Evolutionary conservation across 345 rosid genomes (phyloP), one percentile per base, ranked within the genome.

Genomic region (Garcia nutans): DNA sequence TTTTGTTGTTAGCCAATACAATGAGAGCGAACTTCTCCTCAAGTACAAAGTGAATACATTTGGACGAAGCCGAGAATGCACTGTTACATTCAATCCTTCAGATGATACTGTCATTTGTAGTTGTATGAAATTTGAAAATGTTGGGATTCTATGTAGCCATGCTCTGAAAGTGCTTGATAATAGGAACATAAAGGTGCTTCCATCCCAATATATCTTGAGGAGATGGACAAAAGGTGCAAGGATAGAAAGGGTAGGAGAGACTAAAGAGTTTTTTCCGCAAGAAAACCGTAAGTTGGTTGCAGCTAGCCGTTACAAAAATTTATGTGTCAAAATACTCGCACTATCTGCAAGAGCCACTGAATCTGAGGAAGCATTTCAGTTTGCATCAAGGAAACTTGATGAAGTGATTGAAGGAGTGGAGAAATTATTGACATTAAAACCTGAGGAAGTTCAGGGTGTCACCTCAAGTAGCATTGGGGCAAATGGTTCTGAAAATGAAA

Each of bases 181-280:
- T 45, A 72, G 79, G 78, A 82, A 79, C 72, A 81, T 78, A 73
- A 76, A 77, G 68, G 79, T 83, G 74, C 58, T 80, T 12, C 88
- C 83, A 8, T 77, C 77, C 5, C 80, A 16, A 62, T 82, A 85
- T 79, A 81, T 87, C 11, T 70, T 78, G 69, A 82, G 80, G 71
- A 79, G 86, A 68, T 86, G 85, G 87, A 77, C 79, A 33, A 84
- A 79, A 59, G 81, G 75, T 69, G 84, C 86, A 45, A 81, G 77
- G 77, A 55, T 64, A 15, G 72, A 72, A 19, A 37, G 64, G 64
- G 26, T 42, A 23, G 33, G 57, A 70, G 69, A 33, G 60, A 65
- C 24, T n/a, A 20, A 57, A 72, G 81, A 78, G 22, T 60, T 78
- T 72, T 31, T 63, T 28, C 73, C 45, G 24, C 76, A 72, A 65